Base-by-base conservation (phyloP, 2,329 filamentous ascomycete genomes). In the Phoma sp. region DNA sequence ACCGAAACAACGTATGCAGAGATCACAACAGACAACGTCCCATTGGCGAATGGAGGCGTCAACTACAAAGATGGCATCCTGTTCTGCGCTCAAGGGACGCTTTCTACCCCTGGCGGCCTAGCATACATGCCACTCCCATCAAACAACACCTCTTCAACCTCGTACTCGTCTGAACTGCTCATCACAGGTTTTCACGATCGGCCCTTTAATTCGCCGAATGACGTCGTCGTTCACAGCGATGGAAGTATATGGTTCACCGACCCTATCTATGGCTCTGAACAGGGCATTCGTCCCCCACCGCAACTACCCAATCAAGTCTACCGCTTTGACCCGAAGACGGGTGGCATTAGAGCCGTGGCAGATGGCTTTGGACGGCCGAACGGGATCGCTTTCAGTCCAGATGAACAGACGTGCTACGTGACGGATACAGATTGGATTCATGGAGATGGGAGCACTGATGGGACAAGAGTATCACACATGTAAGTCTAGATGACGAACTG, bases 241-340 rank as follows among this genome's bases (percentile, higher is more conserved):
- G 75, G 76, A 33, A 72, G 74, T 15, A 73, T 81, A 47, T 81
- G 78, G 76, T 81, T 81, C 63, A 80, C 79, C 1, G 78, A 81
- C 53, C 75, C 76, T 6, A 53, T 66, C 23, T 68, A 65, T 25
- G 66, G 62, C 17, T 62, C 40, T 23, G 57, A 65, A 17, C 62
- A 67, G 33, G 60, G 57, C 12, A 63, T 64, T 25, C 62, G 64
- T 17, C 66, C 70, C 1, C 40, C 21, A 4, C 66, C 67, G 5
- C 42, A 61, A 34, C 53, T 71, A 1, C 65, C 64, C 0, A 64
- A 62, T 18, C 65, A 69, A 30, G 61, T 65, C 12, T 80, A 79
- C 56, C 68, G 77, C 21, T 80, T 74, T 52, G 69, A 75, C 36
- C 72, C 74, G 0, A 47, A 30, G 5, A 77, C 74, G 0, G 70